Percentiles rank a stretch among this genome's conserved stretches.
Evolutionary conservation across 148 eudicot species (phyloP).

Genomic region (Euryodendron excelsum): DNA sequence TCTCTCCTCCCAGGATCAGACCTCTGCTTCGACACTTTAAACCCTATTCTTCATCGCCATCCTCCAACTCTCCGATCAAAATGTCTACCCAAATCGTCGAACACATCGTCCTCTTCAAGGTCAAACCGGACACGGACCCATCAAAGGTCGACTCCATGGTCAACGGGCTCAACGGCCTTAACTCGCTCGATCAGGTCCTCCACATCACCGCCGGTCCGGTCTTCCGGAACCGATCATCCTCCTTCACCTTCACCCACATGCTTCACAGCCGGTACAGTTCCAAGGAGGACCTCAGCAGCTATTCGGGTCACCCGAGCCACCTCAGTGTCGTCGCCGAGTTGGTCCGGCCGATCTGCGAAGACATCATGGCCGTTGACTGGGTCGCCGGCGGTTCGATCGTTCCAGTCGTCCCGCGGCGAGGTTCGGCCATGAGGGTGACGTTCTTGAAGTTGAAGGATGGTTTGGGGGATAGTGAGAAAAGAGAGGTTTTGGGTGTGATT

Average conservation of each 20-base stretch:
- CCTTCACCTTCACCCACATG: conserved; percentile 63
- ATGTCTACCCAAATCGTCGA: conserved; percentile 56
- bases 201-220: conserved; percentile 57
- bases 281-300: conserved; percentile 49
- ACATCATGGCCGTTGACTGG: conserved; percentile 91
- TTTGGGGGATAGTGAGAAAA: conserved; percentile 46
- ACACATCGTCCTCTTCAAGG: conserved; percentile 76
- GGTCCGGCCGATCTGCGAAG: conserved; percentile 63
- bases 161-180: conserved; percentile 44
- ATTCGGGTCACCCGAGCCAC: conserved; percentile 62
- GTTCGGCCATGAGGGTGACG: conserved; percentile 65
- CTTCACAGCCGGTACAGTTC: conserved; percentile 69
- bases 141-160: conserved; percentile 50
- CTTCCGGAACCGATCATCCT: conserved; percentile 32
- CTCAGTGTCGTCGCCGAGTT: conserved; percentile 44
- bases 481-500: conserved; percentile 46
- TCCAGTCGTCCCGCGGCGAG: conserved; percentile 28
- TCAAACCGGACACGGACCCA: conserved; percentile 47
- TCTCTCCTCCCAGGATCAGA: conserved; percentile 7
- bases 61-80: conserved; percentile 24
- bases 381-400: conserved; percentile 29
- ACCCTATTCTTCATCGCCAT: conserved; percentile 16
- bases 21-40: conserved; percentile 20
- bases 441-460: conserved; percentile 66
- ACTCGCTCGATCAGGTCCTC: conserved; percentile 45